Base-by-base conservation (phyloP, 352 stramenopile species). In the Phytophthora hybrid region DNA sequence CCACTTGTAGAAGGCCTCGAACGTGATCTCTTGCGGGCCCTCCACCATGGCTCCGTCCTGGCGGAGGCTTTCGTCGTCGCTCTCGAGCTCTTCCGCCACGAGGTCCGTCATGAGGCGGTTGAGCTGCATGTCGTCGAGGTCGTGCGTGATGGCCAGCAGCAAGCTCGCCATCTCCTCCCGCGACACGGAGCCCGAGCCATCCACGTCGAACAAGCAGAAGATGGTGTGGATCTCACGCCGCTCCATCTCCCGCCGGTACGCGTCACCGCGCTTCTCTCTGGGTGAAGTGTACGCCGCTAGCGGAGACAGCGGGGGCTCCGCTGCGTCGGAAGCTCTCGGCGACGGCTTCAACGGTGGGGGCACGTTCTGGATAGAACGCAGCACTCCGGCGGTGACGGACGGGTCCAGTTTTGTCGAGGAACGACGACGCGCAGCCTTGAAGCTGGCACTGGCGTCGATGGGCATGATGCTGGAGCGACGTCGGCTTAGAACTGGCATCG, bases 1-100 rank as follows among this genome's bases (percentile, higher is more conserved):
- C 86, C 86, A 93, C 41, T 88, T 84, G 71, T 91, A 88, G 54
- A 93, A 93, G 10, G 82, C 73, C 32, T 92, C 86, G 60, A 92
- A 91, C 31, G 81, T 85, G 52, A 93, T 81, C 60, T 92, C 85
- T 11, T 78, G 71, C 7, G 71, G 71, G n/a, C 66, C 66, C 65
- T 78, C 71, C 9, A 71, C 55, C 34, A 74, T 66, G 0, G 39
- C 7, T 62, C 54, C 46, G 66, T 59, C 31, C 29, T 31, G 62
- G 18, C 32, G 23, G 13, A 61, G 8, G n/a, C 37, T 63, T 26
- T 78, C 60, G 34, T 77, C 71, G 21, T 81, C 74, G 18, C 57
- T 69, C 9, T 80, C 71, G 0, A 82, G 52, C 23, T 85, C 73
- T 23, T 78, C 71, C 0, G 62, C 78, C 10, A 89, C 59, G 11